These are phyloP conservation scores for Haberlea rhodopensis DNA, from an alignment of 257 asterid species.

Conservation along the genomic window DNA sequence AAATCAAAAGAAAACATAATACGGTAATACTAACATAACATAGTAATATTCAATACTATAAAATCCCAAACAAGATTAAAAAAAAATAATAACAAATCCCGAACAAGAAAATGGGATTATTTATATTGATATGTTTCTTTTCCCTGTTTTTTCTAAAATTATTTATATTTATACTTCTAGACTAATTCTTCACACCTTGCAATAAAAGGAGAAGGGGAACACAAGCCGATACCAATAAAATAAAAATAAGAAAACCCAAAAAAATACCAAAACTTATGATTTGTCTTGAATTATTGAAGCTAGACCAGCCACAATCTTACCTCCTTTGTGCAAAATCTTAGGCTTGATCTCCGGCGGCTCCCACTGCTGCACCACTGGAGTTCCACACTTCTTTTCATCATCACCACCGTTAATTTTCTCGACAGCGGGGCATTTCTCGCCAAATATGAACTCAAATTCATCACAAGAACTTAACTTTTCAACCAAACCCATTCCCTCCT, in stretches of 20 bases:
- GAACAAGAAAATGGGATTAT: not conserved
- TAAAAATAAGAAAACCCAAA: not conserved
- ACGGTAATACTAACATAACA: too few species aligned
- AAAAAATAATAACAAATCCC: too few species aligned
- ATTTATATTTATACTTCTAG: not conserved
- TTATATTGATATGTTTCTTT: too few species aligned
- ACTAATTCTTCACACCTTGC: conserved; percentile 43
- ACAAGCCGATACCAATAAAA: too few species aligned
- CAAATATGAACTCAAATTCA: conserved; percentile 27
- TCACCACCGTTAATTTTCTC: conserved; percentile 4
- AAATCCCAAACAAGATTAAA: too few species aligned
- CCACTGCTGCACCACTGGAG: conserved; percentile 36
- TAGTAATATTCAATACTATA: too few species aligned
- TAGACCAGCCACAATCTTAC: conserved; percentile 63
- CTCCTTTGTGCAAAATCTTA: conserved; percentile 38
- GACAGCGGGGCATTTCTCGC: conserved; percentile 20
- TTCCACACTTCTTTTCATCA: conserved; percentile 4
- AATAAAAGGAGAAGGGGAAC: conserved; percentile 58
- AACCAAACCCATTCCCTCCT: not conserved
- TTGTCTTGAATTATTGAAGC: conserved; percentile 60
- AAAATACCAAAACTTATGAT: conserved; percentile 40
- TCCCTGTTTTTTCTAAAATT: too few species aligned
- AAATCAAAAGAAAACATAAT: too few species aligned
- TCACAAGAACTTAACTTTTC: not conserved
- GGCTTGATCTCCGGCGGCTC: conserved; percentile 50